Percentiles rank a stretch among this genome's conserved stretches.
Evolutionary conservation across 1,284 basidiomycete genomes (phyloP).

Genomic region (Sanghuangporus weigelae): DNA sequence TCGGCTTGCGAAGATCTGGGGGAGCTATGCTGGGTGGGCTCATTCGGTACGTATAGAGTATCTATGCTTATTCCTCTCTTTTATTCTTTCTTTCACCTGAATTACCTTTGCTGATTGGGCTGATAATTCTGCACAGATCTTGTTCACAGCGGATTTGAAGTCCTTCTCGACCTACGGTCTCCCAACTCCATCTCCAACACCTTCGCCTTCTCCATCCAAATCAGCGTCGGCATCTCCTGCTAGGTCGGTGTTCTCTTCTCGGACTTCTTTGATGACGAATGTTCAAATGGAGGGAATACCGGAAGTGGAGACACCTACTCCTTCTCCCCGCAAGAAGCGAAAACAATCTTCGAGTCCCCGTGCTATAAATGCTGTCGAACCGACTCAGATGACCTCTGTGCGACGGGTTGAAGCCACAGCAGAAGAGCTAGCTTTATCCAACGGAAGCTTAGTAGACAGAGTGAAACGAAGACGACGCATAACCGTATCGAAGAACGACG

Average conservation of each 20-base stretch:
- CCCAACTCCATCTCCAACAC: conserved; percentile 24
- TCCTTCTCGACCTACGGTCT: conserved; percentile 44
- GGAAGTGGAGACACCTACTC: background rate
- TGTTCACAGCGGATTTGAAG: conserved; percentile 51
- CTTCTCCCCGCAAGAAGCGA: conserved; percentile 12
- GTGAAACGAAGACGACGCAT: conserved; percentile 20
- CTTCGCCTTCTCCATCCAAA: conserved; percentile 17
- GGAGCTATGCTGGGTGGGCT: conserved; percentile 86
- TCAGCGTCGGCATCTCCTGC: conserved; percentile 21
- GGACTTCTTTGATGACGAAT: background rate
- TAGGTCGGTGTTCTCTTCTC: background rate
- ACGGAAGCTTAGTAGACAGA: conserved; percentile 19
- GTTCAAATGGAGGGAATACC: background rate
- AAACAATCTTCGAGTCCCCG: background rate
- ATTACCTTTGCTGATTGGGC: too few species aligned
- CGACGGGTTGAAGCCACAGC: background rate
- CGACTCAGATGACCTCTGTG: background rate
- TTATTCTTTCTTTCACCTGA: conserved; percentile 3
- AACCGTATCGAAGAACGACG: background rate
- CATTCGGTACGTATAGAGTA: conserved; percentile 57
- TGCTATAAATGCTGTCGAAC: background rate
- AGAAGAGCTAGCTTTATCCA: background rate
- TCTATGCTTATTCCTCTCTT: conserved; percentile 19
- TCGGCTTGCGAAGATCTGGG: conserved; percentile 70
- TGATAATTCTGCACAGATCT: conserved; percentile 26